Evolutionary conservation across 1,139 yeast species (phyloP), one percentile per base, ranked within the genome.

Genomic region (Protomyces inundatus): DNA sequence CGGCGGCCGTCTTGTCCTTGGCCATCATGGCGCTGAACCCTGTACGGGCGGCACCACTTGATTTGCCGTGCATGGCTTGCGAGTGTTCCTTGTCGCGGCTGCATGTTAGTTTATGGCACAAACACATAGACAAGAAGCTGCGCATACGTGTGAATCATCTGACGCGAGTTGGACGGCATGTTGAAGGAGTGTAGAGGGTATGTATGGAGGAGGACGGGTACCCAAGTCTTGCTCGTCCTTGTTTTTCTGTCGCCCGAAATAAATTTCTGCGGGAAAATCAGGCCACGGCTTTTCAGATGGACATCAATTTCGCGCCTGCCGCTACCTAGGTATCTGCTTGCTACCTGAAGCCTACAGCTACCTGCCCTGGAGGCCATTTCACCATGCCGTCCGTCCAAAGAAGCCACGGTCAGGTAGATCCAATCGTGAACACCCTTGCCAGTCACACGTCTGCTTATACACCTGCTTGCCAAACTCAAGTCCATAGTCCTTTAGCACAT

Each of bases 1-100:
- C 82, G 71, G 89, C 87, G 55, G 98, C 98, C 62, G 81, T 82
- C 66, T 80, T 80, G 78, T 89, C 84, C 80, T 93, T 93, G 71
- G 85, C 77, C 68, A 90, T 75, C 70, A 90, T 82, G 37, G 97
- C 96, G 54, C 83, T 74, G 69, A 90, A 79, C 51, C 98, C 98
- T 46, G 84, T 78, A 71, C 82, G 82, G 68, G 83, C 76, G 71
- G 83, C 84, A 54, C 84, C 82, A 54, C 83, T 85, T 5, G 48
- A 42, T 64, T 80, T 77, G 69, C 97, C 97, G 75, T 93, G 97
- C 76, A 93, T 77, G 57, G 95, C 91, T 72, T 86, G 81, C 35
- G 56, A 51, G 36, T 58, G 62, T 45, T 51, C 52, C 53, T 58
- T 58, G 45, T 58, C 62, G 46, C 56, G 62, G 34, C 62, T 58